A percentile compares a stretch with the other conserved stretches of the same genome.
Evolutionary conservation across 2,329 filamentous ascomycete genomes (phyloP).

Genomic region (Thielaviopsis musarum): DNA sequence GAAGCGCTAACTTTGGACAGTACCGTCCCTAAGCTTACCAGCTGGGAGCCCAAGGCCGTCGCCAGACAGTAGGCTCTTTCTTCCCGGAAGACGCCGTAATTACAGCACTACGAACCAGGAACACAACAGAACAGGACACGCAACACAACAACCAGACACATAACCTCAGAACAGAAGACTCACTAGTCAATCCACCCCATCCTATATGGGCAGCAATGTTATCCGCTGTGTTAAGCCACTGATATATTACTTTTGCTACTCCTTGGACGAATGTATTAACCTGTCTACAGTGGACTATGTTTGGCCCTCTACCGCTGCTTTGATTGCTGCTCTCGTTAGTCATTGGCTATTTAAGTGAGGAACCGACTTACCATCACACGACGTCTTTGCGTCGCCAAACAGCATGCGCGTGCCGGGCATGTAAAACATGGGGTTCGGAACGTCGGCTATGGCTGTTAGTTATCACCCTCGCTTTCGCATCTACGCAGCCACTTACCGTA

Average conservation of each 20-base stretch:
- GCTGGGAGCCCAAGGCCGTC: slow-evolving; percentile 30
- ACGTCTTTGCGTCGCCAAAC: slow-evolving; percentile 75
- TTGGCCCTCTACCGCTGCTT: slow-evolving; percentile 23
- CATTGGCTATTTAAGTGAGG: neutral
- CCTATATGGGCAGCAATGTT: neutral
- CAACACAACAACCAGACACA: neutral
- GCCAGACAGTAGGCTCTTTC: slow-evolving; percentile 14
- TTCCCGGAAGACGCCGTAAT: neutral
- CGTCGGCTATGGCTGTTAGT: slow-evolving; percentile 44
- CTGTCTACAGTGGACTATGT: slow-evolving; percentile 7
- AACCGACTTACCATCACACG: slow-evolving; percentile 51
- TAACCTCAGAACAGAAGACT: neutral
- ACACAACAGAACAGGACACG: neutral
- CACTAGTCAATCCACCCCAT: neutral
- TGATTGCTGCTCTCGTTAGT: slow-evolving; percentile 20
- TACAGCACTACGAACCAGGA: neutral
- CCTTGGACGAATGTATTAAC: neutral
- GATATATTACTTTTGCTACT: neutral
- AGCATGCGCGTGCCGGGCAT: slow-evolving; percentile 83
- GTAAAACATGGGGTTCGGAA: slow-evolving; percentile 86
- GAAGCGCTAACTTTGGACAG: slow-evolving; percentile 18
- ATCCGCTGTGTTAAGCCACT: neutral
- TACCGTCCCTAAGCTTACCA: slow-evolving; percentile 34
- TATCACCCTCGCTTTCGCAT: neutral
- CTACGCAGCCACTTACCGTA: slow-evolving; percentile 42